Percentiles rank a stretch among this genome's conserved stretches.
These are phyloP conservation scores for Rhizopus arrhizus DNA, from an alignment of 371 early-diverging fungal genomes.

Conservation along the genomic window DNA sequence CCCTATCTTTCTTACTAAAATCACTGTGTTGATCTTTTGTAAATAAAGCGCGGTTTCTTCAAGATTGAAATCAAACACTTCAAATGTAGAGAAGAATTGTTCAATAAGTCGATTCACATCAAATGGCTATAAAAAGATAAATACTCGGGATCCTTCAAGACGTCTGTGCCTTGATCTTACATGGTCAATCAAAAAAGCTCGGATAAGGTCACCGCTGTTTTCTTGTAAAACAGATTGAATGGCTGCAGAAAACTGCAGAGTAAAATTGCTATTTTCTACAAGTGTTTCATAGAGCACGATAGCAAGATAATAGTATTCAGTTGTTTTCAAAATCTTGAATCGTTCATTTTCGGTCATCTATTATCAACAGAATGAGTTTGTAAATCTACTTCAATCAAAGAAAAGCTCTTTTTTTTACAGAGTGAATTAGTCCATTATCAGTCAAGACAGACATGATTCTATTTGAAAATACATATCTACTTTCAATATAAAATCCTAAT, in stretches of 20 bases:
- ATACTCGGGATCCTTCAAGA: no score
- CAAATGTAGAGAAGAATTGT: neutral
- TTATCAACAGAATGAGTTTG: neutral
- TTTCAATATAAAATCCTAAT: slow-evolving; percentile 5
- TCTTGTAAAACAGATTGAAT: neutral
- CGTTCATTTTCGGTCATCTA: slow-evolving; percentile 6
- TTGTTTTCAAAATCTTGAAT: slow-evolving; percentile 2
- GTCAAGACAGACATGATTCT: slow-evolving; percentile 10
- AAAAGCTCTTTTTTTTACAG: slow-evolving; percentile 2
- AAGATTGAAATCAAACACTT: neutral
- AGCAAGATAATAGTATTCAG: slow-evolving; percentile 1
- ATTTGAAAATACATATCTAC: slow-evolving; percentile 19
- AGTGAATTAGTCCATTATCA: slow-evolving; percentile 5
- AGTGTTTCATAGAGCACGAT: neutral
- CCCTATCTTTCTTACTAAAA: neutral
- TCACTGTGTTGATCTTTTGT: neutral
- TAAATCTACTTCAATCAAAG: neutral
- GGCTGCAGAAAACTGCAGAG: neutral
- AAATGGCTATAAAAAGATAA: neutral
- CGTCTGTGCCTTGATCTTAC: neutral
- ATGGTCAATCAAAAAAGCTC: slow-evolving; percentile 3
- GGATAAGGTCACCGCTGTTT: neutral
- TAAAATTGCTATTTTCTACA: neutral
- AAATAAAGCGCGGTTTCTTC: neutral
- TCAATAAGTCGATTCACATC: neutral